Percentiles rank a stretch among this genome's conserved stretches.
Conservation (phyloP, 2,329 filamentous ascomycete species). For the Leptoxyphium fumago region DNA sequence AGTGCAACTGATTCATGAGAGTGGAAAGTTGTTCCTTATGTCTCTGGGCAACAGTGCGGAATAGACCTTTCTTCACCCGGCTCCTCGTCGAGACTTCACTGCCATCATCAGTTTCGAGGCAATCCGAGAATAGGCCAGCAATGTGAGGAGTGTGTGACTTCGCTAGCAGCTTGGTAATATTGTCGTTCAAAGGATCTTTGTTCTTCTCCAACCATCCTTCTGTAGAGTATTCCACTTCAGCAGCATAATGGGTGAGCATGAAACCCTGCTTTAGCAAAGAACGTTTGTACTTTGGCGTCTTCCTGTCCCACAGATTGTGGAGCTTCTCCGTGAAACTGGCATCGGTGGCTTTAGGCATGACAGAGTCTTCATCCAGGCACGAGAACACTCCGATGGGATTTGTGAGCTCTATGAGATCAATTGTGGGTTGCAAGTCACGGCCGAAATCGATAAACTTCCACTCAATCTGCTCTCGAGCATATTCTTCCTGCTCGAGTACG, state of each 20-base stretch:
- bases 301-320: constrained; percentile 93
- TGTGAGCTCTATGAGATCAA: constrained; percentile 87
- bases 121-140: constrained; percentile 74
- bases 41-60: constrained; percentile 87
- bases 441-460: constrained; percentile 99
- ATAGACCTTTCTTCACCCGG: constrained; percentile 90
- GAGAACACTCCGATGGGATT: constrained; percentile 99
- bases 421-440: constrained; percentile 89
- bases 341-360: constrained; percentile 98
- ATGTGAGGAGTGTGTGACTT: constrained; percentile 71
- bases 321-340: constrained; percentile 95
- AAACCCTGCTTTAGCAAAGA: constrained; percentile 85
- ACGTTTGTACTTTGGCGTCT: constrained; percentile 81
- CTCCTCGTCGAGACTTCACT: constrained; percentile 47
- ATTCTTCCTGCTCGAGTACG: constrained; percentile 94
- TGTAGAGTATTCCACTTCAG: constrained; percentile 93
- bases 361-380: constrained; percentile 90
- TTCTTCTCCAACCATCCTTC: constrained; percentile 97
- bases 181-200: constrained; percentile 96
- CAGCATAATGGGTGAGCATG: constrained; percentile 90
- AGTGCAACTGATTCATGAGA: constrained; percentile 85
- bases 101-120: constrained; percentile 67
- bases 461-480: constrained; percentile 92
- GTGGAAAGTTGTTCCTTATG: constrained; percentile 98
- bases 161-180: constrained; percentile 77